phyloP scores from a whole-genome alignment of 352 stramenopile genomes.

The Globisporangium lucens region DNA sequence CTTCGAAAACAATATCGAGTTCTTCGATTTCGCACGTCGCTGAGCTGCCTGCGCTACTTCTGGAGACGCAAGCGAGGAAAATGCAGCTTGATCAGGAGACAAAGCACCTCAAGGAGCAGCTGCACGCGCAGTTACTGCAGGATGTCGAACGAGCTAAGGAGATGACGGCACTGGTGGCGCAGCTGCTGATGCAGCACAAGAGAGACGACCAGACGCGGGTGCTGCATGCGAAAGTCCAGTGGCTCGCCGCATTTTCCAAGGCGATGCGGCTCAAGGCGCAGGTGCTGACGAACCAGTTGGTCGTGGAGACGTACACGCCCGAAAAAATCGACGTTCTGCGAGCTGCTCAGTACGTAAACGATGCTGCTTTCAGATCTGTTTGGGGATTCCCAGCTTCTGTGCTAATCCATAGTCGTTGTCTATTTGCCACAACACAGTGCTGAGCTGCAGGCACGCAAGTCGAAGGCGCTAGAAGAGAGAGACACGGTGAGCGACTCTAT shows the following conservation, averaged over 20 bases:
- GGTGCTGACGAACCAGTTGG: slow-evolving; percentile 28
- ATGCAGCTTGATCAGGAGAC: slow-evolving; percentile 15
- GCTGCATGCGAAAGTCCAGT: slow-evolving; percentile 29
- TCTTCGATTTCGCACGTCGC: slow-evolving; percentile 22
- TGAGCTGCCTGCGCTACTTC: slow-evolving; percentile 32
- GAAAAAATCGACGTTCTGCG: slow-evolving; percentile 21
- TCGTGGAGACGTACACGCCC: slow-evolving; percentile 31
- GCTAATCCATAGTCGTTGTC: not conserved
- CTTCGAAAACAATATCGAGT: not conserved
- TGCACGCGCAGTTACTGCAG: slow-evolving; percentile 18
- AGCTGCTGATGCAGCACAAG: slow-evolving; percentile 31
- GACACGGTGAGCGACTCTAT: slow-evolving; percentile 10
- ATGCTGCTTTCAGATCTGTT: not conserved
- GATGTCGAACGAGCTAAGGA: slow-evolving; percentile 24
- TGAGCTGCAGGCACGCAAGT: slow-evolving; percentile 25
- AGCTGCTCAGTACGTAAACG: slow-evolving; percentile 22
- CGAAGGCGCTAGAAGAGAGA: slow-evolving; percentile 21
- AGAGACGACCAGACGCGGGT: slow-evolving; percentile 30
- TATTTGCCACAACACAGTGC: slow-evolving; percentile 12
- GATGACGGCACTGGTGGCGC: slow-evolving; percentile 20
- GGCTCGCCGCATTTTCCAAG: slow-evolving; percentile 23
- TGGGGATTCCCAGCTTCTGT: not conserved
- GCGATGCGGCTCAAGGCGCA: slow-evolving; percentile 28
- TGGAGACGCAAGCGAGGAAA: slow-evolving; percentile 28
- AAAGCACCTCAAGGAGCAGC: slow-evolving; percentile 5